Evolutionary conservation across 169 alveolate genomes (phyloP).

Genomic region (Babesia ovis): DNA sequence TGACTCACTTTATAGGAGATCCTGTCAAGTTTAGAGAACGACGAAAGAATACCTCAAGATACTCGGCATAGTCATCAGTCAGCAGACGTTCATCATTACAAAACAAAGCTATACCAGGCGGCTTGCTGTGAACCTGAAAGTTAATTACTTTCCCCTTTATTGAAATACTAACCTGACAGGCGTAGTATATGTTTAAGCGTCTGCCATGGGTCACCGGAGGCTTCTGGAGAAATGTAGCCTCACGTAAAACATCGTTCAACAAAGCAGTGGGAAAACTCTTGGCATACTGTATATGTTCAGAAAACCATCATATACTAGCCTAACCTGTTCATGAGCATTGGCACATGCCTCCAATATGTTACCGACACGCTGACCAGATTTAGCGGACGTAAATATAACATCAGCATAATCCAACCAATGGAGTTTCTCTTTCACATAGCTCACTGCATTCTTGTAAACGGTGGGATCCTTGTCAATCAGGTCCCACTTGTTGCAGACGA

Average conservation of each 20-base stretch:
- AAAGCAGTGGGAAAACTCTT: conserved; percentile 42
- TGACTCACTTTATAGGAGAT: conserved; percentile 68
- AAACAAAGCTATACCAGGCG: conserved; percentile 77
- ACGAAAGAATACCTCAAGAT: conserved; percentile 72
- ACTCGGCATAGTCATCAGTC: conserved; percentile 74
- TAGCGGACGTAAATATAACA: conserved; percentile 73
- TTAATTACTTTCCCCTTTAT: no score
- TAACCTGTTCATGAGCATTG: conserved; percentile 65
- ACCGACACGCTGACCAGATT: conserved; percentile 73
- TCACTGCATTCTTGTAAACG: conserved; percentile 68
- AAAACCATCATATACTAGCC: conserved; percentile 21
- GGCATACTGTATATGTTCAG: conserved; percentile 39
- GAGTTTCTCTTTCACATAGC: conserved; percentile 71
- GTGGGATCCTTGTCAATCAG: conserved; percentile 73
- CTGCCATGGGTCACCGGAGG: conserved; percentile 72
- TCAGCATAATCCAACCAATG: conserved; percentile 74
- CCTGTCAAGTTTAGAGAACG: conserved; percentile 68
- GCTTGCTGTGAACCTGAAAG: conserved; percentile 63
- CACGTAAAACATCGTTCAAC: conserved; percentile 69
- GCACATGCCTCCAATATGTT: conserved; percentile 67
- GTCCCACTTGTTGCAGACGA: conserved; percentile 82
- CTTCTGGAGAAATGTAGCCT: conserved; percentile 70
- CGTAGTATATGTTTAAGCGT: conserved; percentile 74
- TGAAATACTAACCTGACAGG: conserved; percentile 53
- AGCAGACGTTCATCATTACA: conserved; percentile 72